Evolutionary conservation across 2,329 filamentous ascomycete genomes (phyloP).

Genomic region (Curvularia eragrostidis): DNA sequence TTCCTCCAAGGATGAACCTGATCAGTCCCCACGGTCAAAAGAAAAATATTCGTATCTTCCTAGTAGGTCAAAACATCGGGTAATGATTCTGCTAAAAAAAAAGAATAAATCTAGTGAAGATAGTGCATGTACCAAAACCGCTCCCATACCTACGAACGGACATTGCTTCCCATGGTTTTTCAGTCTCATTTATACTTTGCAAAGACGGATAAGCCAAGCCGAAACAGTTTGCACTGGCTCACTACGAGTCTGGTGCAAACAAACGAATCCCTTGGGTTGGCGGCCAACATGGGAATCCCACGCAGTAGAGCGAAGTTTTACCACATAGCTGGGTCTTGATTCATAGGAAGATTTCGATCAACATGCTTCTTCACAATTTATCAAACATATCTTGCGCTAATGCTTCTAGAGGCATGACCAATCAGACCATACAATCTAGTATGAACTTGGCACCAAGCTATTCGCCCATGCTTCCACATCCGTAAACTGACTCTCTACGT

Average conservation of each 20-base stretch:
- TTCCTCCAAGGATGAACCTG: no score
- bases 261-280: not conserved
- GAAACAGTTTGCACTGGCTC: not conserved
- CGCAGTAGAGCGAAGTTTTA: no score
- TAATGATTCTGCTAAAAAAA: constrained; percentile 16
- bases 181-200: not conserved
- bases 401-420: not conserved
- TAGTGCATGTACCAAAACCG: constrained; percentile 49
- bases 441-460: constrained; percentile 50
- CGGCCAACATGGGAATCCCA: not conserved
- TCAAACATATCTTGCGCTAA: no score
- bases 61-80: not conserved
- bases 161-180: constrained; percentile 18
- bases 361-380: not conserved
- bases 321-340: no score
- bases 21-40: no score
- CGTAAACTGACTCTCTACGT: constrained; percentile 54
- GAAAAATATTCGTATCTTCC: not conserved
- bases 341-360: not conserved
- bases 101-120: constrained; percentile 51
- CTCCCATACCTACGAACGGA: constrained; percentile 48
- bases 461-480: constrained; percentile 62
- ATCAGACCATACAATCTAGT: constrained; percentile 14
- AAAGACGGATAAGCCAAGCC: not conserved
- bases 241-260: not conserved